A percentile compares a stretch with the other conserved stretches of the same genome.
phyloP scores from a whole-genome alignment of 2,329 filamentous ascomycete species.

The Cryphonectria nitschkei region DNA sequence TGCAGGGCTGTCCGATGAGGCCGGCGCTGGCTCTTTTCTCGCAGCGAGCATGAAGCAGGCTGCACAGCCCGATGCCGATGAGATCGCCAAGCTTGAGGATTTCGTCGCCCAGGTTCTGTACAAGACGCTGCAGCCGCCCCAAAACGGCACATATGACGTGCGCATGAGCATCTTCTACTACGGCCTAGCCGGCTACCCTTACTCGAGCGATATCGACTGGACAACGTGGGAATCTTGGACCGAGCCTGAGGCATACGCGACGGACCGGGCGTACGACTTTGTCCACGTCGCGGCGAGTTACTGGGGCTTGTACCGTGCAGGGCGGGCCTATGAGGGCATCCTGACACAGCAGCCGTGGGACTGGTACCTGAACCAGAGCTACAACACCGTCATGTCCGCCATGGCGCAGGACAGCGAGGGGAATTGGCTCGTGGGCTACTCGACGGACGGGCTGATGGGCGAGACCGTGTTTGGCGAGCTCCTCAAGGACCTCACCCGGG shows the following conservation, averaged over 20 bases:
- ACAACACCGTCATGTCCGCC: conserved; percentile 50
- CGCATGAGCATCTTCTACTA: conserved; percentile 62
- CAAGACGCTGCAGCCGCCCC: conserved; percentile 49
- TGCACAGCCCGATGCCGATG: conserved; percentile 50
- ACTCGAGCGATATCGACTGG: conserved; percentile 52
- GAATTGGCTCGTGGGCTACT: conserved; percentile 43
- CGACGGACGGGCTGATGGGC: conserved; percentile 58
- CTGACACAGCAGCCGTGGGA: conserved; percentile 47
- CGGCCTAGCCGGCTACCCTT: conserved; percentile 47
- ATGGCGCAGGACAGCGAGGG: conserved; percentile 39
- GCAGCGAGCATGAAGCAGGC: conserved; percentile 59
- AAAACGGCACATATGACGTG: conserved; percentile 46
- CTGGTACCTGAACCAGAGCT: conserved; percentile 61
- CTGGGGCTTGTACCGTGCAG: conserved; percentile 61
- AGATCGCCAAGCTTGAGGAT: conserved; percentile 56
- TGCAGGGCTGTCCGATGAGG: conserved; percentile 63
- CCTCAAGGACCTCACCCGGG: conserved; percentile 53
- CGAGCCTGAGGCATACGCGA: conserved; percentile 46
- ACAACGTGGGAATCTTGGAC: conserved; percentile 56
- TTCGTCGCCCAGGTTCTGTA: conserved; percentile 57
- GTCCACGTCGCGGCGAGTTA: conserved; percentile 60
- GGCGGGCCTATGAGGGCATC: conserved; percentile 50
- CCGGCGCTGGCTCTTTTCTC: conserved; percentile 58
- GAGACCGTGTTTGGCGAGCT: conserved; percentile 61
- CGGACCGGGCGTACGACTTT: conserved; percentile 61